Conservation (phyloP, 2,329 filamentous ascomycete species). For the Colletotrichum spaethianum region DNA sequence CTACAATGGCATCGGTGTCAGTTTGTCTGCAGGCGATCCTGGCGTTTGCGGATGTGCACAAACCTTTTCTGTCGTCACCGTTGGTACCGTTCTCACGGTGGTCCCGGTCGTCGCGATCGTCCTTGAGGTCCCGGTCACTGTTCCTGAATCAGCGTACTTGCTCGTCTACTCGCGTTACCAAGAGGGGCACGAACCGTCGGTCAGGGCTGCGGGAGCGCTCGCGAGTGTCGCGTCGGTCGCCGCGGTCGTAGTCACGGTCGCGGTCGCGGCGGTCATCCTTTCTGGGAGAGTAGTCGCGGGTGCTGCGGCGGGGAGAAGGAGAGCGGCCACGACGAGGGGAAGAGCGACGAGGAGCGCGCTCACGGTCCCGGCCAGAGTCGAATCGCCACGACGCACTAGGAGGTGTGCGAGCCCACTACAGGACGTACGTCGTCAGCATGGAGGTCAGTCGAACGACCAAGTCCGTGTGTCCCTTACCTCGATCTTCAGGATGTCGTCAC, state of each 20-base stretch:
- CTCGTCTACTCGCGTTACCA: background rate
- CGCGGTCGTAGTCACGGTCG: constrained; percentile 83
- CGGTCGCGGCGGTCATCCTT: constrained; percentile 90
- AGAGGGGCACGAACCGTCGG: constrained; percentile 61
- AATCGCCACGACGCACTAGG: constrained; percentile 99
- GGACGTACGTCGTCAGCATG: constrained; percentile 21
- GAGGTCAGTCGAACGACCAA: too few relatives aligned
- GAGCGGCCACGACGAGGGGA: constrained; percentile 80
- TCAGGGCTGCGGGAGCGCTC: constrained; percentile 83
- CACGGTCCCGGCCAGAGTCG: constrained; percentile 87
- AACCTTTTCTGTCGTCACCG: constrained; percentile 93
- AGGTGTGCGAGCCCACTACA: constrained; percentile 96
- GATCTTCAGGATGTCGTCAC: constrained; percentile 96
- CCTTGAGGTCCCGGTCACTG: constrained; percentile 70
- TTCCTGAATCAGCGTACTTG: constrained; percentile 48
- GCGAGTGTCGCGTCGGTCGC: constrained; percentile 80
- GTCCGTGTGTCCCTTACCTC: constrained; percentile 74
- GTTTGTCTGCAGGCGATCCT: background rate
- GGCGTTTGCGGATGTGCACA: constrained; percentile 43
- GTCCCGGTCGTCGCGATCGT: constrained; percentile 80
- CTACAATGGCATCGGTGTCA: constrained; percentile 49
- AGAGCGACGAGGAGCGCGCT: constrained; percentile 70
- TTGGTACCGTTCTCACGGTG: constrained; percentile 84
- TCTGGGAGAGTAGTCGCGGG: constrained; percentile 86
- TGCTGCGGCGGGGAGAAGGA: constrained; percentile 82